Conservation (phyloP, 2,329 filamentous ascomycete genomes). For the Sporothrix dimorphospora region DNA sequence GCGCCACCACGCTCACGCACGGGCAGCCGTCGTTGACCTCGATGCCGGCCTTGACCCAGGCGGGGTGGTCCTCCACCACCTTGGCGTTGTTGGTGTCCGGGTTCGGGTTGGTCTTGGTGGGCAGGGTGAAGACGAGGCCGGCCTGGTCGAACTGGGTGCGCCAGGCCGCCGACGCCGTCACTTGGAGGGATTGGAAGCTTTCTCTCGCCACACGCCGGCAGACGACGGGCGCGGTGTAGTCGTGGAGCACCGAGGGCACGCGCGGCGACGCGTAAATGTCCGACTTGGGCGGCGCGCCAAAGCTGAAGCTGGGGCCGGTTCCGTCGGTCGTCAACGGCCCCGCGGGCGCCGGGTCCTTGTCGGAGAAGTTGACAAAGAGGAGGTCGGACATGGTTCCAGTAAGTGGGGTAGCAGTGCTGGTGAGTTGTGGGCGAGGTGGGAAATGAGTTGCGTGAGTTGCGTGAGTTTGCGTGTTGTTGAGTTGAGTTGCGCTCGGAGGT, state of each 20-base stretch:
- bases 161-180: conserved; percentile 29
- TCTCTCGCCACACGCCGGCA: conserved; percentile 22
- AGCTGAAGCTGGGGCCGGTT: conserved; percentile 16
- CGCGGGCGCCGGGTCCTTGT: conserved; percentile 10
- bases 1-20: conserved; percentile 30
- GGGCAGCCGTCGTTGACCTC: conserved; percentile 31
- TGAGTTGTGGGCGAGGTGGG: neutral
- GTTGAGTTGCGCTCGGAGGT: neutral
- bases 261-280: conserved; percentile 32
- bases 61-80: conserved; percentile 22
- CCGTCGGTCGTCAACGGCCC: conserved; percentile 16
- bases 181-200: conserved; percentile 25
- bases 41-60: conserved; percentile 35
- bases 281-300: conserved; percentile 30
- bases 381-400: conserved; percentile 7
- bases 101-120: conserved; percentile 21
- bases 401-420: neutral
- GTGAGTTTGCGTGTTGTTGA: neutral
- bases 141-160: conserved; percentile 32
- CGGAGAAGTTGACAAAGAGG: conserved; percentile 20
- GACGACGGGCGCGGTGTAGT: conserved; percentile 29
- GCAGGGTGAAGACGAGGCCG: conserved; percentile 30
- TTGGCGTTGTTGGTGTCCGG: conserved; percentile 22
- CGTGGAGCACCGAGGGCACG: conserved; percentile 14
- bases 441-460: neutral